Conservation (phyloP, 23 red algal species). For the Gracilaria vermiculophylla region DNA sequence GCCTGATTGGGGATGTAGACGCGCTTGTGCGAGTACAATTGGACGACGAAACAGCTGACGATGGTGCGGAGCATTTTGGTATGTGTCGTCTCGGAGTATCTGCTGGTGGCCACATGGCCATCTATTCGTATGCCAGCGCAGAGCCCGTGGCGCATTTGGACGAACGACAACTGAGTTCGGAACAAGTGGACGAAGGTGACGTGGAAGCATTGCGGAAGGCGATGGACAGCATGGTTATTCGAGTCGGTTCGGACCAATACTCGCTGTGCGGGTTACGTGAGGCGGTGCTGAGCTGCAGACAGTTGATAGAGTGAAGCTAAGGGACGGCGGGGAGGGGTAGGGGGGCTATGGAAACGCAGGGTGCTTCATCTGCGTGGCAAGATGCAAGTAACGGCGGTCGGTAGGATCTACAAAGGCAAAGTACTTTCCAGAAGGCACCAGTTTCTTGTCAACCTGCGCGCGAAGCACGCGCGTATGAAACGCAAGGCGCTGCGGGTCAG, state of each 20-base stretch:
- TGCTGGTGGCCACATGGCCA: slow-evolving; percentile 44
- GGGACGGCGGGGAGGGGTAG: background rate
- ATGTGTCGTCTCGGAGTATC: slow-evolving; percentile 54
- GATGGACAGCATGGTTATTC: slow-evolving; percentile 19
- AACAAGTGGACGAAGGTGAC: slow-evolving; percentile 13
- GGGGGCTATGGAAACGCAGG: background rate
- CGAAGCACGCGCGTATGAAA: slow-evolving; percentile 42
- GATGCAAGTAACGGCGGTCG: slow-evolving; percentile 44
- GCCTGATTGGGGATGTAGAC: slow-evolving; percentile 68
- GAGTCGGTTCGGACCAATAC: background rate
- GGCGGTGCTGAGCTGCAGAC: slow-evolving; percentile 12
- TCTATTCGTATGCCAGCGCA: slow-evolving; percentile 47
- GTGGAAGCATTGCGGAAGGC: slow-evolving; percentile 10
- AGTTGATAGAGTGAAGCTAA: slow-evolving; percentile 23
- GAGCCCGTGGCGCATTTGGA: slow-evolving; percentile 7
- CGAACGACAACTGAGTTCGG: background rate
- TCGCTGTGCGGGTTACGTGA: slow-evolving; percentile 46
- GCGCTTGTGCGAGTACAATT: slow-evolving; percentile 15
- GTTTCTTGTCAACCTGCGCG: slow-evolving; percentile 23
- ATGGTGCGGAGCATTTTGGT: slow-evolving; percentile 7
- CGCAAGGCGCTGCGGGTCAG: slow-evolving; percentile 48
- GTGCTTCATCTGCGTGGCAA: slow-evolving; percentile 58
- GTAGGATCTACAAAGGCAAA: slow-evolving; percentile 59
- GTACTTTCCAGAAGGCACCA: slow-evolving; percentile 32
- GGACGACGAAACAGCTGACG: background rate